phyloP scores from a whole-genome alignment of 2,329 filamentous ascomycete genomes.

The Aspergillus jensenii region DNA sequence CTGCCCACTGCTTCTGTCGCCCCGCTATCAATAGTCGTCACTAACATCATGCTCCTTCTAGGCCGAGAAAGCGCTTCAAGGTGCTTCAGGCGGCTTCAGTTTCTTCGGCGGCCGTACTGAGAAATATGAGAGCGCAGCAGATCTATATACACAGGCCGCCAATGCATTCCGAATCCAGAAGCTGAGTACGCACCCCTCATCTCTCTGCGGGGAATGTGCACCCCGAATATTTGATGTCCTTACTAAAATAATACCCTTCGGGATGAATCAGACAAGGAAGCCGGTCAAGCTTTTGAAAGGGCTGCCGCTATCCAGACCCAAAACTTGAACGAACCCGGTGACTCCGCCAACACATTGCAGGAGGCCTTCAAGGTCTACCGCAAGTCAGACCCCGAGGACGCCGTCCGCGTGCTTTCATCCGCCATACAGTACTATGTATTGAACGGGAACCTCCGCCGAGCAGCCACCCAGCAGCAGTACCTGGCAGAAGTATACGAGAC shows the following conservation, averaged over 20 bases:
- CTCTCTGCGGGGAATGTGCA: not conserved
- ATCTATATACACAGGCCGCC: constrained; percentile 82
- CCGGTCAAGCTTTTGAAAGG: constrained; percentile 81
- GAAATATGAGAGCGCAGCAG: constrained; percentile 86
- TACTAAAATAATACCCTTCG: not conserved
- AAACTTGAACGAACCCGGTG: constrained; percentile 86
- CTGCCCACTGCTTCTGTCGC: constrained; percentile 9
- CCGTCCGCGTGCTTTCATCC: constrained; percentile 73
- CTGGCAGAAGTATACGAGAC: constrained; percentile 83
- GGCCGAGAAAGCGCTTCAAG: constrained; percentile 80
- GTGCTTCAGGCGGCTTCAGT: constrained; percentile 78
- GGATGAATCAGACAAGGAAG: constrained; percentile 67
- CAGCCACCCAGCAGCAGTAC: constrained; percentile 86
- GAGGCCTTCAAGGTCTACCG: constrained; percentile 96
- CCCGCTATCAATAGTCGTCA: constrained; percentile 25
- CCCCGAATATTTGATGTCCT: not conserved
- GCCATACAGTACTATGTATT: constrained; percentile 83
- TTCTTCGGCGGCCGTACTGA: constrained; percentile 85
- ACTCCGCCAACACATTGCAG: constrained; percentile 81
- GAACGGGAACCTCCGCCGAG: constrained; percentile 87
- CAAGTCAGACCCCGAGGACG: constrained; percentile 79
- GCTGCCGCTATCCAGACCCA: constrained; percentile 77
- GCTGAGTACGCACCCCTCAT: constrained; percentile 58
- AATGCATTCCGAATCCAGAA: constrained; percentile 91
- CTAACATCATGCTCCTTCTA: constrained; percentile 43